Base-by-base conservation (phyloP, 495 filamentous ascomycete species). In the Aspergillus campestris region DNA sequence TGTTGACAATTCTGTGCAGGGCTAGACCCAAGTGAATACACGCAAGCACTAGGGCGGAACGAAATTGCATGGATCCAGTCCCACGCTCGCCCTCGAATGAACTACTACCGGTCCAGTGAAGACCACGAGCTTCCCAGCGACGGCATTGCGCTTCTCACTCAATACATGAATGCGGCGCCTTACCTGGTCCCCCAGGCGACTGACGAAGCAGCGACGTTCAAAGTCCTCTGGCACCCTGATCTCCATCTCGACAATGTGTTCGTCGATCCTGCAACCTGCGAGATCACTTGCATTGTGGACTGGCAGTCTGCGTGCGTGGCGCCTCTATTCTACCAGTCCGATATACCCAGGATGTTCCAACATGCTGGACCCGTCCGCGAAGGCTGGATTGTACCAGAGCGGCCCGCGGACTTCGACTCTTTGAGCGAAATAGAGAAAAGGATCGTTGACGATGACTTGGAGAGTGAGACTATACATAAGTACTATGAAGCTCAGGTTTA, bases 231-330 rank as follows among this genome's bases (percentile, higher is more conserved):
- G 61, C 64, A 71, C 44, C 50, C 53, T 29, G 69, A 73, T 39
- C 58, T 73, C 15, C 62, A 70, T 40, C 55, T 65, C 27, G 58
- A 62, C 5, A 73, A 73, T 44, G 50, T 73, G 7, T 69, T 65
- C 35, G 57, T 70, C 1, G 53, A 62, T 49, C 60, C 54, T 14
- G 40, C 50, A 11, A 60, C 57, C 3, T 33, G 42, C 9, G 13
- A 52, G 31, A 62, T 67, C 34, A 57, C 57, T 10, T 28, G 49
- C 13, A 56, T 67, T 12, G 49, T 69, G 10, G 65, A 64, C 51
- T 67, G 60, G 65, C 60, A 69, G 38, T 58, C 56, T 7, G 53
- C 55, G 13, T 55, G 49, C 27, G 47, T 64, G 12, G 47, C 54
- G 0, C 58, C 60, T 15, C 42, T 66, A 3, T 66, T 62, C 44